Conservation (phyloP, 2,329 filamentous ascomycete species). For the Aspergillus floridensis region DNA sequence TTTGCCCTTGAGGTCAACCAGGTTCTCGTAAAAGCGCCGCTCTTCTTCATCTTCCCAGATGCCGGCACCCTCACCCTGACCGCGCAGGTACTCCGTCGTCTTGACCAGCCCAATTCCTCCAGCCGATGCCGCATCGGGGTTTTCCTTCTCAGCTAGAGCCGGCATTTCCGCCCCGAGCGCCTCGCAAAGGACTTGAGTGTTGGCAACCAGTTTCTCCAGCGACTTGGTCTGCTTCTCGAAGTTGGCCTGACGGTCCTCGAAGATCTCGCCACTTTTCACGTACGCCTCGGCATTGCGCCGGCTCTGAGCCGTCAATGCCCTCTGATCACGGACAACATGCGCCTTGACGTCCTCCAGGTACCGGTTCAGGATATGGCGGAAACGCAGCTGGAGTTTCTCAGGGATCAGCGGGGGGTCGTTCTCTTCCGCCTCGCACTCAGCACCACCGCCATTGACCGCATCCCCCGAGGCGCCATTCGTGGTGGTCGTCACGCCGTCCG, state of each 20-base stretch:
- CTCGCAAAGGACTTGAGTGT: constrained; percentile 88
- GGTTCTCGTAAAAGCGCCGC: constrained; percentile 94
- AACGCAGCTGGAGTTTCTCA: constrained; percentile 76
- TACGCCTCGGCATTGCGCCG: constrained; percentile 97
- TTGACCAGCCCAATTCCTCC: constrained; percentile 90
- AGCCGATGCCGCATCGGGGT: constrained; percentile 62
- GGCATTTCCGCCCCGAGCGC: constrained; percentile 89
- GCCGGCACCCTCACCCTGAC: constrained; percentile 83
- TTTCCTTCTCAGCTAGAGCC: constrained; percentile 79
- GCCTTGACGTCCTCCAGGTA: constrained; percentile 93
- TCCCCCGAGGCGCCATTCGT: constrained; percentile 42
- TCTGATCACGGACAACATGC: constrained; percentile 88
- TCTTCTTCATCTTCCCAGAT: constrained; percentile 99
- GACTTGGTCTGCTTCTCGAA: constrained; percentile 92
- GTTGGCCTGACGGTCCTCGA: constrained; percentile 93
- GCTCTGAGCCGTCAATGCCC: constrained; percentile 79
- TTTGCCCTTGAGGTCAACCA: constrained; percentile 92
- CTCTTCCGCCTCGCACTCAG: constrained; percentile 42
- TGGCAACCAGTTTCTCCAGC: constrained; percentile 84
- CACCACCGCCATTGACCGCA: constrained; percentile 52
- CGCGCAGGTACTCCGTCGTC: constrained; percentile 86
- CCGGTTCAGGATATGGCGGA: constrained; percentile 76
- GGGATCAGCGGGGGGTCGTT: constrained; percentile 73
- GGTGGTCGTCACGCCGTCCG: constrained; percentile 65
- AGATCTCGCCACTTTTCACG: constrained; percentile 96